Percentiles rank a stretch among this genome's conserved stretches.
Conservation (phyloP, 306 rosid genomes). For the Mucuna pruriens region DNA sequence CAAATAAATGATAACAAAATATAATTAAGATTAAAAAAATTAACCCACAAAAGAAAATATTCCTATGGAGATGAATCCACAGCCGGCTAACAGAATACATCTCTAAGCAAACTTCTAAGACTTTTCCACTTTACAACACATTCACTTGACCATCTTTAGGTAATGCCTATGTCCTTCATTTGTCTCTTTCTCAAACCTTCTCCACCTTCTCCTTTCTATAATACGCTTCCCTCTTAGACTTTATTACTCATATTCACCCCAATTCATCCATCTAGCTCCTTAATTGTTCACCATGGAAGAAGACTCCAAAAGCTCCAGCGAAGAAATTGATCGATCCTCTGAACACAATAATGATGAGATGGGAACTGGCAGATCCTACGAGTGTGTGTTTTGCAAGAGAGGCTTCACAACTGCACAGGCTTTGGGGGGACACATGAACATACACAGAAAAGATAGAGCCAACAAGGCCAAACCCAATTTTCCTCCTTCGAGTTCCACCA, state of each 20-base stretch:
- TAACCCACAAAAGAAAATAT: neutral
- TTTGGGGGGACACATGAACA: slow-evolving; percentile 94
- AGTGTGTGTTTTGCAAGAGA: slow-evolving; percentile 90
- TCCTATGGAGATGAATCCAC: slow-evolving; percentile 43
- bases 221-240: slow-evolving; percentile 26
- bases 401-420: slow-evolving; percentile 96
- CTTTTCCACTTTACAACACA: slow-evolving; percentile 57
- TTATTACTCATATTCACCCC: slow-evolving; percentile 11
- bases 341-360: slow-evolving; percentile 40
- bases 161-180: slow-evolving; percentile 58
- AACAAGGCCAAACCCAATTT: slow-evolving; percentile 45
- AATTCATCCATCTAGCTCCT: neutral
- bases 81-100: slow-evolving; percentile 68
- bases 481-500: slow-evolving; percentile 50
- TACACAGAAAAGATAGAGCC: slow-evolving; percentile 80
- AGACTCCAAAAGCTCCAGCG: slow-evolving; percentile 64
- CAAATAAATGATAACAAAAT: slow-evolving; percentile 37
- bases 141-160: slow-evolving; percentile 50
- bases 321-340: slow-evolving; percentile 56
- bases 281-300: slow-evolving; percentile 49
- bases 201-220: slow-evolving; percentile 50
- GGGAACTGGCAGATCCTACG: slow-evolving; percentile 69
- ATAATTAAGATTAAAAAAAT: slow-evolving; percentile 2
- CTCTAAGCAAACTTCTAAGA: slow-evolving; percentile 56
- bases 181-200: slow-evolving; percentile 54